Conservation (phyloP, 2,329 filamentous ascomycete species). For the Microcyclospora pomicola region DNA sequence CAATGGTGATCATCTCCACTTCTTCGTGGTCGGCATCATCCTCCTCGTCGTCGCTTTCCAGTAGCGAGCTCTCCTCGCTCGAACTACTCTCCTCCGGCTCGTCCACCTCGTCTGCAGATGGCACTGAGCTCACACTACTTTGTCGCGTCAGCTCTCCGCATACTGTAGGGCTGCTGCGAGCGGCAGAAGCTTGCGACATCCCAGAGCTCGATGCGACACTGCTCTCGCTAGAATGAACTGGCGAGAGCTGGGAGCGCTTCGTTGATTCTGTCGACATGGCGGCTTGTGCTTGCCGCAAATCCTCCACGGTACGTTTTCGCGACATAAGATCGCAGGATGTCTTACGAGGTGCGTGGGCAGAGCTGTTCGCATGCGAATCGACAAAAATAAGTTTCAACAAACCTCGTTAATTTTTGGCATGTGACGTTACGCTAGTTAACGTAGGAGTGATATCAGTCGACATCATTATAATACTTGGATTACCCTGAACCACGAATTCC, state of each 20-base stretch:
- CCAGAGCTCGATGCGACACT: conserved; percentile 2
- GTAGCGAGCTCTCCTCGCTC: conserved; percentile 2
- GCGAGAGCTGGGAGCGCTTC: conserved; percentile 1
- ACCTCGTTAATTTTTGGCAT: too few relatives aligned
- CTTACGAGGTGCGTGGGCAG: too few relatives aligned
- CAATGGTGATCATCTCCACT: conserved; percentile 4
- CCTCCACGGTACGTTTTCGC: conserved; percentile 1
- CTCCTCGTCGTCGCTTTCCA: background rate
- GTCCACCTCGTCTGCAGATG: background rate
- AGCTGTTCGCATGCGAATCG: too few relatives aligned
- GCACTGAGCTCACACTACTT: conserved; percentile 2
- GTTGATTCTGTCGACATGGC: background rate
- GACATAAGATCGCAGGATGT: conserved; percentile 1
- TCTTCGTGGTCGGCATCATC: conserved; percentile 1
- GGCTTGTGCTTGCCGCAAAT: background rate
- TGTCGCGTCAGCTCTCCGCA: background rate
- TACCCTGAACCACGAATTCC: too few relatives aligned
- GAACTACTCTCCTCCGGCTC: conserved; percentile 5
- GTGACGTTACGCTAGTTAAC: too few relatives aligned
- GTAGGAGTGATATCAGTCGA: too few relatives aligned
- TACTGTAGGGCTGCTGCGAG: conserved; percentile 4
- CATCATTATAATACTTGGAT: too few relatives aligned
- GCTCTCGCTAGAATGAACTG: conserved; percentile 3
- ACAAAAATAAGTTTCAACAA: too few relatives aligned
- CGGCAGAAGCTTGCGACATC: conserved; percentile 3